Percentiles rank a stretch among this genome's conserved stretches.
Evolutionary conservation across 2,329 filamentous ascomycete species (phyloP).

Genomic region (Capronia epimyces): DNA sequence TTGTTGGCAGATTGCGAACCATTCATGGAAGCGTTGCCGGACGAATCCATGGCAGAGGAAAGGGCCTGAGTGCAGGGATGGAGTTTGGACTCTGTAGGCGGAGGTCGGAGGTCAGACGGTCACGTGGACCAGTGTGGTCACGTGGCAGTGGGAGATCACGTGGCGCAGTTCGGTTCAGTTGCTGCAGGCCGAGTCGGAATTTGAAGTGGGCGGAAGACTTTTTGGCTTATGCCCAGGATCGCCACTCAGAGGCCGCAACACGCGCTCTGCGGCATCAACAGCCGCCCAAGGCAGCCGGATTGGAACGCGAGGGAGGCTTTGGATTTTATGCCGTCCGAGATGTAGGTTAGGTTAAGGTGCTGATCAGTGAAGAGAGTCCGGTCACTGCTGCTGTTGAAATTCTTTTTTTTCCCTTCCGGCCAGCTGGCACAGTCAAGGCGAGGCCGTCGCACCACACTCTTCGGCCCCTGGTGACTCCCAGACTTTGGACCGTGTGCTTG

Average conservation of each 20-base stretch:
- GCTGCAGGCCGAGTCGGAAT: not conserved
- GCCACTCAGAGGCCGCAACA: conserved; percentile 24
- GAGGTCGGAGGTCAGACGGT: no score
- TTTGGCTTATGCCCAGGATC: conserved; percentile 21
- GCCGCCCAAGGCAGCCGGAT: conserved; percentile 8
- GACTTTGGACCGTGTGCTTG: not conserved
- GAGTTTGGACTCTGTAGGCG: no score
- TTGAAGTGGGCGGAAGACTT: conserved; percentile 4
- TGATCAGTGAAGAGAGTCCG: not conserved
- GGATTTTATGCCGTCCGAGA: conserved; percentile 12
- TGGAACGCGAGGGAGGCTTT: conserved; percentile 6
- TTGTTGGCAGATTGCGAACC: conserved; percentile 16
- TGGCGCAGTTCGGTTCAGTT: not conserved
- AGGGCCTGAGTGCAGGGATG: not conserved
- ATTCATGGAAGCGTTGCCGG: conserved; percentile 15
- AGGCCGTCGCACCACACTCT: not conserved
- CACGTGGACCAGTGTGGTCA: not conserved
- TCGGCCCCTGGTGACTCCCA: not conserved
- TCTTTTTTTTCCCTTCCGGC: not conserved
- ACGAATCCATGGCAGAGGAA: conserved; percentile 18
- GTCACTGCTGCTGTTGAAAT: not conserved
- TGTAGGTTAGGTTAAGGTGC: conserved; percentile 3
- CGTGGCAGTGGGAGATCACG: not conserved
- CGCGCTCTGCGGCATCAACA: conserved; percentile 20
- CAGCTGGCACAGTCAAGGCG: not conserved